A percentile compares a stretch with the other conserved stretches of the same genome.
Conservation (phyloP, 768 basidiomycete species). For the Leccinum truebloodii region DNA sequence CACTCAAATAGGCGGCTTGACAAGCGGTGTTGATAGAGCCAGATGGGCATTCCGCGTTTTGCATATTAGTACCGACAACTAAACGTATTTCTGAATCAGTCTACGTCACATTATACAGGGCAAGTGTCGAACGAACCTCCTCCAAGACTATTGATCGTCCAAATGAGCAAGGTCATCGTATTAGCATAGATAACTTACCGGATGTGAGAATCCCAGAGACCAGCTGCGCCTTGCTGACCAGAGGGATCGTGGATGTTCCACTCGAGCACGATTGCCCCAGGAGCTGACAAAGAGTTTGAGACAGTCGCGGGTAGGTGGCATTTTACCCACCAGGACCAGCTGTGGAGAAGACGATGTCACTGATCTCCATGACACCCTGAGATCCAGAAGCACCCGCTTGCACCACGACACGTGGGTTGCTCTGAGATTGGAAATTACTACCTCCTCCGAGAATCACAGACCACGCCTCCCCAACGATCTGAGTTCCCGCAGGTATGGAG, state of each 20-base stretch:
- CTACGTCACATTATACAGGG: conserved; percentile 35
- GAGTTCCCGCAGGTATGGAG: conserved; percentile 46
- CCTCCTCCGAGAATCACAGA: conserved; percentile 47
- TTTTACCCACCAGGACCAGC: conserved; percentile 42
- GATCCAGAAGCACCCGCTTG: conserved; percentile 45
- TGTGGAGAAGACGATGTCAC: conserved; percentile 62
- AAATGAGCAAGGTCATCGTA: not conserved
- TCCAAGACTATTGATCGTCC: conserved; percentile 39
- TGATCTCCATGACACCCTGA: conserved; percentile 59
- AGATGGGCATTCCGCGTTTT: conserved; percentile 43
- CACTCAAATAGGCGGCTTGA: conserved; percentile 61
- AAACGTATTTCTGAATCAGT: conserved; percentile 19
- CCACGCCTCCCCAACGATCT: conserved; percentile 53
- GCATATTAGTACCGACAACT: conserved; percentile 57
- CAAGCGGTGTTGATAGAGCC: conserved; percentile 48
- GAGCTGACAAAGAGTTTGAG: conserved; percentile 22
- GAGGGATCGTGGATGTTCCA: conserved; percentile 63
- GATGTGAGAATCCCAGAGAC: conserved; percentile 52
- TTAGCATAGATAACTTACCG: conserved; percentile 17
- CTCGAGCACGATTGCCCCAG: conserved; percentile 49
- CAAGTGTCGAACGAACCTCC: conserved; percentile 17
- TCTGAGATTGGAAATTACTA: conserved; percentile 39
- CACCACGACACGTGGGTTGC: conserved; percentile 41
- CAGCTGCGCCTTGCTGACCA: conserved; percentile 50
- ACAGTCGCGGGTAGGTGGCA: not conserved